Evolutionary conservation across 2,329 filamentous ascomycete species (phyloP).

Genomic region (Didymella glomerata): DNA sequence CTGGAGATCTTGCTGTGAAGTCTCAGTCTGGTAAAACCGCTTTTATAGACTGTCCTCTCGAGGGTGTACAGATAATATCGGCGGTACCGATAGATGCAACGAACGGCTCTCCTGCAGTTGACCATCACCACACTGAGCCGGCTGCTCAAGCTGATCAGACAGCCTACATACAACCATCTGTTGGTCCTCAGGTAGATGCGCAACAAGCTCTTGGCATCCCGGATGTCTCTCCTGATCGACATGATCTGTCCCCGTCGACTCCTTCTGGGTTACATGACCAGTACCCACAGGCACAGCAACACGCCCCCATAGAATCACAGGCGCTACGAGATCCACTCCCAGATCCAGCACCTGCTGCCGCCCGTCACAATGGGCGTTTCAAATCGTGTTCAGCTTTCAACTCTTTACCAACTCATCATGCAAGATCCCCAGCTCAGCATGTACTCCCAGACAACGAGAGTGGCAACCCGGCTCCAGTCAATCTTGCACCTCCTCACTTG

Average conservation of each 20-base stretch:
- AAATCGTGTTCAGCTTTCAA: background rate
- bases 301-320: background rate
- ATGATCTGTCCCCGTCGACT: background rate
- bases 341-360: no score
- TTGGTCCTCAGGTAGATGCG: no score
- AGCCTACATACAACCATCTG: background rate
- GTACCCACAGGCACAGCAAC: background rate
- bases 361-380: no score
- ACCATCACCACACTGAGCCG: background rate
- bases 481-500: no score
- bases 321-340: no score
- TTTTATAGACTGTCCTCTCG: background rate
- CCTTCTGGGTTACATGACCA: background rate
- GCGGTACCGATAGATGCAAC: background rate
- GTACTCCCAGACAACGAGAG: background rate
- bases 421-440: background rate
- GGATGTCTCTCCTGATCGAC: background rate
- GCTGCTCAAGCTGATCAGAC: background rate
- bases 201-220: background rate
- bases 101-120: no score
- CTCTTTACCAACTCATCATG: background rate
- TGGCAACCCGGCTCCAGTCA: background rate
- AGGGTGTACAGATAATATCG: background rate
- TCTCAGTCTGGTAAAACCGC: background rate
- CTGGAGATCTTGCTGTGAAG: background rate